Evolutionary conservation across 2,329 filamentous ascomycete genomes (phyloP), one percentile per base, ranked within the genome.

Genomic region (Monilinia aucupariae): DNA sequence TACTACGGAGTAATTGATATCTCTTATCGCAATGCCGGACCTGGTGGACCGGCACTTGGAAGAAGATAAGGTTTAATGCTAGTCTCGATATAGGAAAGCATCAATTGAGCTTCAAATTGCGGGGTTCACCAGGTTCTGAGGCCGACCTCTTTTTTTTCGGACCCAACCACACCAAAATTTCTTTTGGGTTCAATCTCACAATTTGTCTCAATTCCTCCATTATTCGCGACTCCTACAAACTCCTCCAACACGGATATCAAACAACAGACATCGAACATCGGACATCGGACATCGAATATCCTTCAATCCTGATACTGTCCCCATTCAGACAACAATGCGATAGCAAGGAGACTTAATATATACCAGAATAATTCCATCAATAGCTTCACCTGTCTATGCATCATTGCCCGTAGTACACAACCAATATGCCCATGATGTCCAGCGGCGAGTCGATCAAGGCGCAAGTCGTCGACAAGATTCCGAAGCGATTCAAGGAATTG

Each of bases 401-500:
- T 43, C 20, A 39, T 63, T 49, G 39, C 48, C 39, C 32, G 25
- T 51, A 59, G 34, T 22, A 45, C 50, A 62, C 34, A 50, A 10
- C 39, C 48, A 63, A 27, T 43, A 71, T 71, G 70, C 69, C 65
- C 62, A 65, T 65, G 51, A 67, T 67, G 59, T 68, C 68, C 15
- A 64, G 63, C 58, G 63, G 63, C 37, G 70, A 69, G 66, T 64
- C 78, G 37, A 75, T 86, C 71, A 97, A 97, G 82, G 86, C 91
- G 80, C 92, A 96, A 83, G 88, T 97, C 75, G 84, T 91, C 61
- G 92, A 97, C 77, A 87, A 87, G 74, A 82, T 91, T 63, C 93
- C 93, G 41, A 96, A 96, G 80, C 89, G 91, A 72, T 96, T 97
- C 80, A 92, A 89, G 75, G 89, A 92, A 74, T 84, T 97, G 75